A percentile compares a stretch with the other conserved stretches of the same genome.
These are phyloP conservation scores for Pythium oligandrum DNA, from an alignment of 352 stramenopile genomes.

Conservation along the genomic window DNA sequence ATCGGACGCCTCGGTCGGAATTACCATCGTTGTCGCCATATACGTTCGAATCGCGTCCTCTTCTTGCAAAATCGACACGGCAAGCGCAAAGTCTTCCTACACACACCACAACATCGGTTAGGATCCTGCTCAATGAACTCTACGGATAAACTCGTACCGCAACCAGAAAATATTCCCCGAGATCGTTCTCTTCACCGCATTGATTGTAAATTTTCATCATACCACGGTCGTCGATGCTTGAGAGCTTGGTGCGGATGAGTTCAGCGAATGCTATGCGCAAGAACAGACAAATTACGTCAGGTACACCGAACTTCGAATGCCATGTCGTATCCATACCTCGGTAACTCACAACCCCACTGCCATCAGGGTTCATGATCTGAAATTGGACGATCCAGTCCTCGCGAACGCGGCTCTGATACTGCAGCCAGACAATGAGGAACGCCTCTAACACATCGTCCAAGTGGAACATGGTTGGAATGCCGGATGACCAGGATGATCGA, in stretches of 20 bases:
- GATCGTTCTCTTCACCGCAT: slow-evolving; percentile 78
- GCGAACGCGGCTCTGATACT: slow-evolving; percentile 41
- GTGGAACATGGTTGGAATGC: slow-evolving; percentile 27
- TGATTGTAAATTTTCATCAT: slow-evolving; percentile 71
- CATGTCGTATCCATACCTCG: not conserved
- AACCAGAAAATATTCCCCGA: slow-evolving; percentile 63
- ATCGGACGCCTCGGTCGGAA: too few relatives aligned
- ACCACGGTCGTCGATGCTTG: slow-evolving; percentile 34
- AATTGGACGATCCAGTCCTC: slow-evolving; percentile 63
- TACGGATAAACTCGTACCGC: slow-evolving; percentile 30
- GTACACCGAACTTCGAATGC: not conserved
- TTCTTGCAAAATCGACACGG: slow-evolving; percentile 57
- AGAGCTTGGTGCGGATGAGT: slow-evolving; percentile 51
- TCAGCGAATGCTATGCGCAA: slow-evolving; percentile 39
- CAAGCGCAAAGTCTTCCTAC: slow-evolving; percentile 64
- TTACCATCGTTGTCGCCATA: too few relatives aligned
- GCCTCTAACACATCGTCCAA: slow-evolving; percentile 67
- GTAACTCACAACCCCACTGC: slow-evolving; percentile 44
- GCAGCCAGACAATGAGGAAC: slow-evolving; percentile 70
- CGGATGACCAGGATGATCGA: slow-evolving; percentile 4
- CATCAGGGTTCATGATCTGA: slow-evolving; percentile 52
- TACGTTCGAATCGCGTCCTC: slow-evolving; percentile 15
- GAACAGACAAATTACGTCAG: too few relatives aligned
- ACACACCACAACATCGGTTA: not conserved
- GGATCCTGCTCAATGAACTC: slow-evolving; percentile 2